These are phyloP conservation scores for Sicyos baderoa DNA, from an alignment of 306 rosid genomes.

Conservation along the genomic window DNA sequence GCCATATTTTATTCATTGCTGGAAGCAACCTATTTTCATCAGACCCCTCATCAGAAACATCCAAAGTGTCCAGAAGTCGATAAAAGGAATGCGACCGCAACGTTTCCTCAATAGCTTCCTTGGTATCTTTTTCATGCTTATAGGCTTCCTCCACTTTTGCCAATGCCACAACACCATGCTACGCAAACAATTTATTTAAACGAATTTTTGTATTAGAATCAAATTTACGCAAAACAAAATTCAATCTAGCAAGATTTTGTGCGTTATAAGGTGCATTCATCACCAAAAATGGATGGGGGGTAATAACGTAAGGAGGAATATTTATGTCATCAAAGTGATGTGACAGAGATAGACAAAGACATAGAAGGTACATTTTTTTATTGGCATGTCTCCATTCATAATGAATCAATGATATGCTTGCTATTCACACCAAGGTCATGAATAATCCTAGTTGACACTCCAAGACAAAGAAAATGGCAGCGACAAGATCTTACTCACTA, in stretches of 20 bases:
- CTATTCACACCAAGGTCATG: neutral
- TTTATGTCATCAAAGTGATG: constrained; percentile 5
- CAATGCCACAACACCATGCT: constrained; percentile 49
- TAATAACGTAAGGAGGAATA: neutral
- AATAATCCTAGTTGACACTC: neutral
- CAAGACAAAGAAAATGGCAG: neutral
- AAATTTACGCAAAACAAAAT: neutral
- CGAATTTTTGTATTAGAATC: neutral
- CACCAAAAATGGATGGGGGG: constrained; percentile 5
- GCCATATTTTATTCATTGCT: constrained; percentile 93
- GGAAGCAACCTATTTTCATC: constrained; percentile 94
- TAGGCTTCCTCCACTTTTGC: constrained; percentile 78
- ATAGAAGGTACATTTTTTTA: neutral
- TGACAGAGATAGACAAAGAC: neutral
- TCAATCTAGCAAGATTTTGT: neutral
- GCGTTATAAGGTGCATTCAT: neutral
- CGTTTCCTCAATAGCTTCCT: constrained; percentile 60
- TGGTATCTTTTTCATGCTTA: constrained; percentile 54
- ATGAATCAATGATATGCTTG: too few species aligned
- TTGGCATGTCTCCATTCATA: neutral
- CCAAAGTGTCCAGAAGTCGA: constrained; percentile 57
- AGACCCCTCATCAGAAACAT: constrained; percentile 49
- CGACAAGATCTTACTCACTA: neutral
- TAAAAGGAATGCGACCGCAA: constrained; percentile 40
- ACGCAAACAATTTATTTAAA: constrained; percentile 11